Percentiles rank a stretch among this genome's conserved stretches.
phyloP scores from a whole-genome alignment of 202 grass and related monocot genomes.

The Alloteropsis angusta region DNA sequence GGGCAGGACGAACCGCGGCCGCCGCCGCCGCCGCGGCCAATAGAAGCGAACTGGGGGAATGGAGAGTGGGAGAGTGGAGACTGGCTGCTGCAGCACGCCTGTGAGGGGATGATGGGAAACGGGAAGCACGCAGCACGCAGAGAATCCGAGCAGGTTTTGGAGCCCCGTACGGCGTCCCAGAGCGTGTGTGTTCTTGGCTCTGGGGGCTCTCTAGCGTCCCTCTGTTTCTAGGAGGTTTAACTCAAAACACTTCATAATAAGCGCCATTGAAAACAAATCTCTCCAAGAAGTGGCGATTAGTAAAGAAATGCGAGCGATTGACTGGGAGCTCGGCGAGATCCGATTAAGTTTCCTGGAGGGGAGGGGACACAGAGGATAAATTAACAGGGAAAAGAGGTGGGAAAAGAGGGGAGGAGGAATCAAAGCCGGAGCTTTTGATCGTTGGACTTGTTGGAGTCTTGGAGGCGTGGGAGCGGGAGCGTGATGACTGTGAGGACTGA shows the following conservation, averaged over 20 bases:
- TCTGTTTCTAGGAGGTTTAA: slow-evolving; percentile 30
- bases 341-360: not conserved
- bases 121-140: not conserved
- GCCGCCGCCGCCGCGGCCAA: not conserved
- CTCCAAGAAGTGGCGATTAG: not conserved
- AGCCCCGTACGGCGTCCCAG: not conserved
- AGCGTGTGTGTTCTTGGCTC: slow-evolving; percentile 19
- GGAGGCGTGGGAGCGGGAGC: slow-evolving; percentile 14
- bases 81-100: not conserved
- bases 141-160: slow-evolving; percentile 29
- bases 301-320: slow-evolving; percentile 31
- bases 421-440: not conserved
- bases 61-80: not conserved
- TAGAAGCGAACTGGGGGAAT: not conserved
- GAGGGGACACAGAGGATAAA: slow-evolving; percentile 22
- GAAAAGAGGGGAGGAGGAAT: slow-evolving; percentile 16
- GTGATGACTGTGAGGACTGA: not conserved
- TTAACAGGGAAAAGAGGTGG: slow-evolving; percentile 4
- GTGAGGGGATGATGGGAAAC: slow-evolving; percentile 2
- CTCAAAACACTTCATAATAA: not conserved
- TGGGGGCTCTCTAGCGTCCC: not conserved
- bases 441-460: not conserved
- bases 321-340: slow-evolving; percentile 26
- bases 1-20: not conserved
- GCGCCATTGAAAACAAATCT: not conserved